Conservation (phyloP, 108 stramenopile species). For the Fistulifera pelliculosa region DNA sequence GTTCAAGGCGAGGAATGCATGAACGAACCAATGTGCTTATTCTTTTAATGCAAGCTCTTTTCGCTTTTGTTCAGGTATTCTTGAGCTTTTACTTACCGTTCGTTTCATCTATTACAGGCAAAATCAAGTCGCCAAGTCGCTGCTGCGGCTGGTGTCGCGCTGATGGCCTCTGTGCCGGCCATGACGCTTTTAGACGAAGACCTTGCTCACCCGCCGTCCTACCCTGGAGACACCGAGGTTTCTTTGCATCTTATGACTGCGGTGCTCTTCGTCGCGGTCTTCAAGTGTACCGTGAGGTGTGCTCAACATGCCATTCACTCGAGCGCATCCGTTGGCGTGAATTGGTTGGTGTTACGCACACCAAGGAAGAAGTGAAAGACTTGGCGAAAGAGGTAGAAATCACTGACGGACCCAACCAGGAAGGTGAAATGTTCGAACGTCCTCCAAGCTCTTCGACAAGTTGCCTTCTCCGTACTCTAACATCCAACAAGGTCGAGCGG, state of each 20-base stretch:
- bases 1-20: too few species aligned
- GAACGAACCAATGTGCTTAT: too few species aligned
- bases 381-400: constrained; percentile 92
- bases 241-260: constrained; percentile 77
- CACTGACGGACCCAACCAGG: constrained; percentile 96
- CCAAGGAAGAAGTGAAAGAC: constrained; percentile 80
- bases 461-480: constrained; percentile 94
- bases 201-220: constrained; percentile 58
- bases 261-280: constrained; percentile 95
- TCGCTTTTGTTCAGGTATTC: too few species aligned
- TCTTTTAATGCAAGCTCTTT: too few species aligned
- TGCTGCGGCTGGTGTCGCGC: too few species aligned
- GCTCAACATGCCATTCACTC: constrained; percentile 92
- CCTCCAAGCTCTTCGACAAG: constrained; percentile 94
- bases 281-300: constrained; percentile 99
- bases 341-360: constrained; percentile 94
- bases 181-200: constrained; percentile 47
- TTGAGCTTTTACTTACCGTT: too few species aligned
- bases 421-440: constrained; percentile 98
- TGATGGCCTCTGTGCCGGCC: constrained; percentile 13
- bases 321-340: constrained; percentile 94
- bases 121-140: too few species aligned
- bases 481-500: constrained; percentile 90
- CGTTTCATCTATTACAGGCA: too few species aligned
- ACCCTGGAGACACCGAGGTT: constrained; percentile 77